A percentile compares a stretch with the other conserved stretches of the same genome.
Conservation (phyloP, 345 rosid genomes). For the sweet orange (Citrus sinensis) region DVS_A1.0 CM039163.1:8092001-8092500, state of each 20-base stretch:
- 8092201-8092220: constrained; percentile 34
- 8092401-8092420: background rate
- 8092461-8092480: background rate
- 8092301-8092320: background rate
- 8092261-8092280: constrained; percentile 41
- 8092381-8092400: background rate
- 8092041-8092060: constrained; percentile 30
- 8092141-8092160: constrained; percentile 49
- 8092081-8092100: constrained; percentile 50
- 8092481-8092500: background rate
- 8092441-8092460: background rate
- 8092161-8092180: constrained; percentile 37
- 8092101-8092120: constrained; percentile 34
- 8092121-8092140: constrained; percentile 33
- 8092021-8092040: constrained; percentile 50
- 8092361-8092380: background rate
- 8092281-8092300: background rate
- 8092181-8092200: constrained; percentile 26
- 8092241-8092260: constrained; percentile 41
- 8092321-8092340: background rate
- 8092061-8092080: constrained; percentile 30
- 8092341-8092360: background rate
- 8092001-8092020: constrained; percentile 18
- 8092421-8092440: background rate
- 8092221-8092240: constrained; percentile 43